These are phyloP conservation scores for Penicillium crystallinum DNA, from an alignment of 495 filamentous ascomycete genomes.

Conservation along the genomic window DNA sequence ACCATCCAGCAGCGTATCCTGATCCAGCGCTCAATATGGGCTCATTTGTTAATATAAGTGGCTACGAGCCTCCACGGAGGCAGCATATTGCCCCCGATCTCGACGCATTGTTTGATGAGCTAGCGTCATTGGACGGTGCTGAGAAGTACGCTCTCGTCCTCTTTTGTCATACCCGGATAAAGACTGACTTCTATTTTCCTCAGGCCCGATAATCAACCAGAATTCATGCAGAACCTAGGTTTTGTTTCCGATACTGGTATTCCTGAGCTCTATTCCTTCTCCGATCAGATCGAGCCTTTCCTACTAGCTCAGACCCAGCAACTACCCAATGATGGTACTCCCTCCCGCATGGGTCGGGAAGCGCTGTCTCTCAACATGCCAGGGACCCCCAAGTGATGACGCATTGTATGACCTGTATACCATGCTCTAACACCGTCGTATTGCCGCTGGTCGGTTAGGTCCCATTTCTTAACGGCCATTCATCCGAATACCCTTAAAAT, in stretches of 20 bases:
- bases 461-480: background rate
- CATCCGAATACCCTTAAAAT: too few species aligned
- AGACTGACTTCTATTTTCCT: background rate
- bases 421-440: background rate
- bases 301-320: conserved; percentile 33
- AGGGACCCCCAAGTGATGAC: conserved; percentile 20
- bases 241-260: conserved; percentile 34
- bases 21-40: conserved; percentile 28
- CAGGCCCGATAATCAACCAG: conserved; percentile 36
- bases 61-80: conserved; percentile 27
- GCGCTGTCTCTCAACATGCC: conserved; percentile 18
- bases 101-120: conserved; percentile 40
- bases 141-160: conserved; percentile 27
- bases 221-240: conserved; percentile 44
- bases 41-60: conserved; percentile 31
- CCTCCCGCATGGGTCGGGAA: conserved; percentile 19
- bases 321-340: conserved; percentile 16
- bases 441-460: conserved; percentile 12
- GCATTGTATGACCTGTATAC: background rate
- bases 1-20: conserved; percentile 23
- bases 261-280: conserved; percentile 36
- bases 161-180: background rate
- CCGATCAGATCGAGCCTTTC: conserved; percentile 37
- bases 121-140: conserved; percentile 39
- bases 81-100: conserved; percentile 40